A percentile compares a stretch with the other conserved stretches of the same genome.
Evolutionary conservation across 441 rosid genomes (phyloP).

Genomic region (Euphorbia celastroides): DNA sequence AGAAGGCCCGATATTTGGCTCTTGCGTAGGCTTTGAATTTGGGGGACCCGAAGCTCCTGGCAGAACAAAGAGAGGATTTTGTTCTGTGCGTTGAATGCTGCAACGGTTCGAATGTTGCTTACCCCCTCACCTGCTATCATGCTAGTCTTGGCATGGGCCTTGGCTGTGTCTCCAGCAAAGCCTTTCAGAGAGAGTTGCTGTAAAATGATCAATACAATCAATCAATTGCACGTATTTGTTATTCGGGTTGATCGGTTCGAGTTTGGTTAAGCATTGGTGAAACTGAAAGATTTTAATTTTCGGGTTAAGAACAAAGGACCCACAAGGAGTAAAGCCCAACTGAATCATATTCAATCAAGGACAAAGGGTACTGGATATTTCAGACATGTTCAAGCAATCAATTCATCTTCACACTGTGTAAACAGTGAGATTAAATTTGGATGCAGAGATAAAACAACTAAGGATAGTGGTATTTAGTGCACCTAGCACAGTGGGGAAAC

Average conservation of each 20-base stretch:
- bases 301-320: not conserved
- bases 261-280: not conserved
- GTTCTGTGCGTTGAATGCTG: conserved; percentile 93
- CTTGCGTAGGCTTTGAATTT: conserved; percentile 56
- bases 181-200: conserved; percentile 98
- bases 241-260: not conserved
- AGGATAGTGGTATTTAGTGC: not conserved
- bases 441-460: conserved; percentile 17
- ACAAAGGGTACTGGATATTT: conserved; percentile 16
- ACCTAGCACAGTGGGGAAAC: conserved; percentile 7
- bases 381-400: conserved; percentile 13
- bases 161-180: conserved; percentile 98
- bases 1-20: conserved; percentile 89
- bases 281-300: not conserved
- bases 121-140: conserved; percentile 99
- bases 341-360: conserved; percentile 3
- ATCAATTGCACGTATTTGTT: not conserved
- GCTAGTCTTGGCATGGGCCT: conserved; percentile 98
- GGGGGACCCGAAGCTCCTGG: conserved; percentile 75
- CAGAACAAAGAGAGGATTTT: conserved; percentile 79
- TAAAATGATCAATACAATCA: not conserved
- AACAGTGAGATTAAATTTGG: conserved; percentile 20
- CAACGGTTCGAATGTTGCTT: conserved; percentile 94
- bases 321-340: not conserved
- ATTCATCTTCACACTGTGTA: conserved; percentile 17